Evolutionary conservation across 78 protist genomes (phyloP).

Genomic region (Dictyostelium purpureum): DNA sequence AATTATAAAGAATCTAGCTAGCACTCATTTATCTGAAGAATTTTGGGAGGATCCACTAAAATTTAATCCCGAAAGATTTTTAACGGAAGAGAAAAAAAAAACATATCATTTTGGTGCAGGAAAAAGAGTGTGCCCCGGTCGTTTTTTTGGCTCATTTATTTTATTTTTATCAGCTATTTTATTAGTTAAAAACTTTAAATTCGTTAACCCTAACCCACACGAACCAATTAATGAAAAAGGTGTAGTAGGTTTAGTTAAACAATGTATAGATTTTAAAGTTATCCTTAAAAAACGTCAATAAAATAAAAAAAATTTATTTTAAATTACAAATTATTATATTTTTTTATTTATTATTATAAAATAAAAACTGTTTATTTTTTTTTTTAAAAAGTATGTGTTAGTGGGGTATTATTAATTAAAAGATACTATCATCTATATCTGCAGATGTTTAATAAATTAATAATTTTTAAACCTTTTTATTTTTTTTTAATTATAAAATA

Average conservation of each 20-base stretch:
- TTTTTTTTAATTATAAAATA: too few relatives aligned
- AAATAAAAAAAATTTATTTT: too few relatives aligned
- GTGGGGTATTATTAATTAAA: too few relatives aligned
- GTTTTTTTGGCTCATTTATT: neutral
- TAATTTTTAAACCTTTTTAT: too few relatives aligned
- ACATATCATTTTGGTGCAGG: neutral
- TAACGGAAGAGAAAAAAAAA: neutral
- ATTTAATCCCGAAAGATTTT: conserved; percentile 29
- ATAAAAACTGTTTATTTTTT: too few relatives aligned
- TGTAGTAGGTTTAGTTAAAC: neutral
- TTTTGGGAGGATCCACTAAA: conserved; percentile 21
- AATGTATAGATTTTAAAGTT: neutral
- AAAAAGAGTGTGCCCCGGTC: neutral
- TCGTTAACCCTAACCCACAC: neutral
- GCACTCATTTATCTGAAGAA: neutral
- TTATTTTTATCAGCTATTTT: neutral
- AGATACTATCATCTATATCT: too few relatives aligned
- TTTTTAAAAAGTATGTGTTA: too few relatives aligned
- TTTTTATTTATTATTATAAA: too few relatives aligned
- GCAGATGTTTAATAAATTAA: too few relatives aligned
- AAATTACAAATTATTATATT: too few relatives aligned
- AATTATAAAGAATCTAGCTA: neutral
- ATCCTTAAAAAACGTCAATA: neutral
- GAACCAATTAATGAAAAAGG: neutral
- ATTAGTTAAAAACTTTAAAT: neutral